Conservation (phyloP, 306 rosid species). For the Neltuma alba region DNA sequence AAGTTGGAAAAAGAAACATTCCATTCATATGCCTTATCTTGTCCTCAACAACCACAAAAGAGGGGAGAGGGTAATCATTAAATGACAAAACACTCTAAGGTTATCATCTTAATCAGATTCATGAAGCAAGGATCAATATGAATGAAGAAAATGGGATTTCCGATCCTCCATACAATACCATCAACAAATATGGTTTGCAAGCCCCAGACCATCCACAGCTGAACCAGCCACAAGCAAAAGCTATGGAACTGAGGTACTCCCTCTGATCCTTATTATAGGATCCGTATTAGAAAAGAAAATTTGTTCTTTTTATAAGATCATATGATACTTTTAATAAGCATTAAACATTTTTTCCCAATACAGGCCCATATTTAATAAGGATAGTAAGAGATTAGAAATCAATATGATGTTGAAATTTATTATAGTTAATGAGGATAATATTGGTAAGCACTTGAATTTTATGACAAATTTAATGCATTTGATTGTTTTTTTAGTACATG, state of each 20-base stretch:
- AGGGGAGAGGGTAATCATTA: background rate
- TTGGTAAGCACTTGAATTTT: no score
- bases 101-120: slow-evolving; percentile 46
- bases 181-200: slow-evolving; percentile 47
- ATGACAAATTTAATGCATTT: no score
- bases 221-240: background rate
- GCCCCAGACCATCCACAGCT: background rate
- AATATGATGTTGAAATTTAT: no score
- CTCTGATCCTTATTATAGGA: no score
- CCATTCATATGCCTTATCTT: background rate
- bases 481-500: no score
- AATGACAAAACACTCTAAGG: background rate
- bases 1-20: background rate
- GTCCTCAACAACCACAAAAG: background rate
- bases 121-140: slow-evolving; percentile 46
- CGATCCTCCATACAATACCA: slow-evolving; percentile 36
- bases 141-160: slow-evolving; percentile 43
- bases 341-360: no score
- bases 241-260: background rate
- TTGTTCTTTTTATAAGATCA: no score
- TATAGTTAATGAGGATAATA: no score
- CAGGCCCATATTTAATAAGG: no score
- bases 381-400: no score
- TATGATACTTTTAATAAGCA: no score
- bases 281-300: no score